Evolutionary conservation across 2,329 filamentous ascomycete species (phyloP).

Genomic region (Cadophora luteo-olivacea): DNA sequence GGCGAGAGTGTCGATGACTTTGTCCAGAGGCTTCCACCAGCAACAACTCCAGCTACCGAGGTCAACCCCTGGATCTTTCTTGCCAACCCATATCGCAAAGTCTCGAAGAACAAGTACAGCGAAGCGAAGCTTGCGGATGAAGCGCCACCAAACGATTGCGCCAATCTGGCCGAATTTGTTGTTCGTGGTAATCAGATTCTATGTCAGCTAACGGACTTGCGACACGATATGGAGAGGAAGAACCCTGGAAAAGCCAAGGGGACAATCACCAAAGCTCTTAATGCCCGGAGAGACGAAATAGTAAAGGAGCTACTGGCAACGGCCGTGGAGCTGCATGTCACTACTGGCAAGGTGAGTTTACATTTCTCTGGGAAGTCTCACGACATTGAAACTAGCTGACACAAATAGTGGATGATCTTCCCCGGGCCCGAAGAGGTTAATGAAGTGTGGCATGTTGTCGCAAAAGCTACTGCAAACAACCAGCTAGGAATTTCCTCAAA

Average conservation of each 20-base stretch:
- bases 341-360: constrained; percentile 66
- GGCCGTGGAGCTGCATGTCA: constrained; percentile 63
- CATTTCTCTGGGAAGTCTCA: constrained; percentile 17
- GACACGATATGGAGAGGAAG: constrained; percentile 56
- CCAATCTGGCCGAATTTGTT: constrained; percentile 34
- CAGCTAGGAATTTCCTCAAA: constrained; percentile 77
- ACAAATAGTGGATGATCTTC: constrained; percentile 76
- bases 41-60: constrained; percentile 55
- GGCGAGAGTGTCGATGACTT: constrained; percentile 70
- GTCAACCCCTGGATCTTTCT: constrained; percentile 75
- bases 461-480: constrained; percentile 69
- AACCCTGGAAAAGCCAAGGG: constrained; percentile 30
- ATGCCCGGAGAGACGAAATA: constrained; percentile 50
- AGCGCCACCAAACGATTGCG: constrained; percentile 37
- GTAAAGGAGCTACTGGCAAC: constrained; percentile 63
- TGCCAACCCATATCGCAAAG: constrained; percentile 62
- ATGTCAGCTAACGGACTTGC: constrained; percentile 47
- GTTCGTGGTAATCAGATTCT: constrained; percentile 39
- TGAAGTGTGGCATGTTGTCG: constrained; percentile 70
- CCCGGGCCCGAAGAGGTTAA: constrained; percentile 60
- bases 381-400: constrained; percentile 4
- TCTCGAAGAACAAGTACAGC: constrained; percentile 19
- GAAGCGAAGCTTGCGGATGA: constrained; percentile 42
- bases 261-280: constrained; percentile 35
- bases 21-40: constrained; percentile 70